Evolutionary conservation across 306 rosid genomes (phyloP), one percentile per base, ranked within the genome.

Genomic region (Nissolia schottii): DNA sequence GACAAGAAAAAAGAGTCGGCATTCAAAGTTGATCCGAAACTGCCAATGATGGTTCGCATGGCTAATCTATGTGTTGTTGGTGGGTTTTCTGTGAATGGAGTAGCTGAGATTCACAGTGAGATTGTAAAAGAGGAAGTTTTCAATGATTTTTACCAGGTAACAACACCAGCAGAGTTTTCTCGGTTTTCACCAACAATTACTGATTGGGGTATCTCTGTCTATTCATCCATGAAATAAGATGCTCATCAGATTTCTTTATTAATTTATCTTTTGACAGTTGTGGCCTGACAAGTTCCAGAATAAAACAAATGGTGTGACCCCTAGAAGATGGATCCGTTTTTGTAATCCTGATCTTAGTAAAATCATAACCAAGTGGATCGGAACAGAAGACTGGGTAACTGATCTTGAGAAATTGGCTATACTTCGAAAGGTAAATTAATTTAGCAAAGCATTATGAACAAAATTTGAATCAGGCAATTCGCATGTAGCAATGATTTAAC

Each of bases 241-340:
- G 13, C 49, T 74, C 49, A 74, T 78, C 53, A 37, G 14, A 63
- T 72, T 46, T 56, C 41, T 41, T 37, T 37, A 55, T 58, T 77
- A 20, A n/a, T 67, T 67, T 57, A 55, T 43, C 3, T 64, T 50
- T 65, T 59, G 58, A 76, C 87, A 93, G 98, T 79, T 93, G 58
- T 90, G 97, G 98, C 98, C 98, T 15, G 77, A 86, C 51, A 93
- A 93, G 69, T 93, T 93, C 84, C 96, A 91, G 78, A 93, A 93
- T 75, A 93, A 93, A 82, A 93, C 98, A 81, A 93, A 93, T 82
- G 97, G 98, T 64, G 98, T 93, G 57, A 93, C 98, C 24, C 97
- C 98, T 14, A 87, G 98, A 87, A 84, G 98, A 78, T 93, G 98
- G 98, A 90, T 93, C 68, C 85, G 86, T 73, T 93, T 91, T 76